These are phyloP conservation scores for Lachnellula hyalina DNA, from an alignment of 2,329 filamentous ascomycete species.

Conservation along the genomic window DNA sequence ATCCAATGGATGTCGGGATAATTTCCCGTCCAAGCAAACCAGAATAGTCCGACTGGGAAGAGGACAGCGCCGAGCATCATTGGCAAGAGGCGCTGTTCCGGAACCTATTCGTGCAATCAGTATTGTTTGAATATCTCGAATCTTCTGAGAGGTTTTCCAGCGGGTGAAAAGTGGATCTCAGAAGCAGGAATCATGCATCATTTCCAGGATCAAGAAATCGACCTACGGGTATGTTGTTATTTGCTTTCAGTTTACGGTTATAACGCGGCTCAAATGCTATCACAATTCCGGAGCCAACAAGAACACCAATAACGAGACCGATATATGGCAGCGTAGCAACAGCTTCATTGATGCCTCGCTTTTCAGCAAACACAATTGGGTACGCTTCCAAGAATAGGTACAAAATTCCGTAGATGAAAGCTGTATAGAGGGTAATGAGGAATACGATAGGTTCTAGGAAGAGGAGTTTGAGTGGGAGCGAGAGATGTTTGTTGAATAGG, in stretches of 20 bases:
- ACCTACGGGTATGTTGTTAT: slow-evolving; percentile 22
- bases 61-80: slow-evolving; percentile 37
- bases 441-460: slow-evolving; percentile 58
- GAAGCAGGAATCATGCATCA: too few species aligned
- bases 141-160: too few species aligned
- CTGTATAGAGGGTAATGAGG: slow-evolving; percentile 46
- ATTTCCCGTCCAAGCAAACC: slow-evolving; percentile 35
- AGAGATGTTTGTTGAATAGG: slow-evolving; percentile 23
- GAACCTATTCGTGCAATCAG: slow-evolving; percentile 12
- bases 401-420: slow-evolving; percentile 47
- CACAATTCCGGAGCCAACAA: slow-evolving; percentile 12
- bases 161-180: too few species aligned
- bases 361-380: slow-evolving; percentile 40
- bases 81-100: slow-evolving; percentile 36
- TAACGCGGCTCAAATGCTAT: slow-evolving; percentile 32
- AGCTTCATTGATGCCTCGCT: slow-evolving; percentile 32
- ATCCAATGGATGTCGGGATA: slow-evolving; percentile 17
- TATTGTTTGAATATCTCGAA: too few species aligned
- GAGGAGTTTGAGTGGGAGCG: slow-evolving; percentile 49
- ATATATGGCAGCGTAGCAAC: slow-evolving; percentile 38
- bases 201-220: too few species aligned
- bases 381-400: slow-evolving; percentile 49
- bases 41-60: slow-evolving; percentile 33
- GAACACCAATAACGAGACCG: slow-evolving; percentile 33
- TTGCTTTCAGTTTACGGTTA: slow-evolving; percentile 25